Conservation (phyloP, 73 alveolate genomes). For the Tetrahymena malaccensis region DNA sequence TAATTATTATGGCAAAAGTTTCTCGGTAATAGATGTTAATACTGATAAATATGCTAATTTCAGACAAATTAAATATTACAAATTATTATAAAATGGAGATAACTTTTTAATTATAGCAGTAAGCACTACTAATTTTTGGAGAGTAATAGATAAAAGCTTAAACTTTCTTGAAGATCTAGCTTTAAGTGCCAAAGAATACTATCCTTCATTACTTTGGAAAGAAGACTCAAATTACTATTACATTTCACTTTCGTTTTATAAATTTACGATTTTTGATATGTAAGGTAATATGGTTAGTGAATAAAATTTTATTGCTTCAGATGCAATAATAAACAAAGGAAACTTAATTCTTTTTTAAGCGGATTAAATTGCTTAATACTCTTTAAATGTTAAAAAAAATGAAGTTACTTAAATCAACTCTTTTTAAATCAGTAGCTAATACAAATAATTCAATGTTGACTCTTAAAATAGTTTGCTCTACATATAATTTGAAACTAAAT, state of each 20-base stretch:
- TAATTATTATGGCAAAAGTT: no score
- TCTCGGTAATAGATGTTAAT: neutral
- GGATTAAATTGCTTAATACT: neutral
- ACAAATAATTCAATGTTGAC: neutral
- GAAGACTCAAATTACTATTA: neutral
- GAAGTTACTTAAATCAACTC: neutral
- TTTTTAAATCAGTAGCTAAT: neutral
- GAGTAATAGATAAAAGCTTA: neutral
- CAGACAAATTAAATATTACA: no score
- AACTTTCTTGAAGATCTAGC: neutral
- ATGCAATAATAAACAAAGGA: neutral
- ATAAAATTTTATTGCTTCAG: neutral
- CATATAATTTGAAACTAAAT: neutral
- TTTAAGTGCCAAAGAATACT: neutral
- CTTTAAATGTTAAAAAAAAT: neutral
- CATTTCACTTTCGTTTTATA: neutral
- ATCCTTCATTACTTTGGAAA: neutral
- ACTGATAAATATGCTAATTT: neutral
- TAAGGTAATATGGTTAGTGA: neutral
- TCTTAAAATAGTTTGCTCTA: neutral
- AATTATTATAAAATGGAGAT: neutral
- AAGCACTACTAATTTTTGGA: neutral
- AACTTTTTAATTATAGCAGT: neutral
- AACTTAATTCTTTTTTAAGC: neutral
- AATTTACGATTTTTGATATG: neutral